A percentile compares a stretch with the other conserved stretches of the same genome.
Evolutionary conservation across 73 alveolate genomes (phyloP).

Genomic region (Paramecium primaurelia): DNA sequence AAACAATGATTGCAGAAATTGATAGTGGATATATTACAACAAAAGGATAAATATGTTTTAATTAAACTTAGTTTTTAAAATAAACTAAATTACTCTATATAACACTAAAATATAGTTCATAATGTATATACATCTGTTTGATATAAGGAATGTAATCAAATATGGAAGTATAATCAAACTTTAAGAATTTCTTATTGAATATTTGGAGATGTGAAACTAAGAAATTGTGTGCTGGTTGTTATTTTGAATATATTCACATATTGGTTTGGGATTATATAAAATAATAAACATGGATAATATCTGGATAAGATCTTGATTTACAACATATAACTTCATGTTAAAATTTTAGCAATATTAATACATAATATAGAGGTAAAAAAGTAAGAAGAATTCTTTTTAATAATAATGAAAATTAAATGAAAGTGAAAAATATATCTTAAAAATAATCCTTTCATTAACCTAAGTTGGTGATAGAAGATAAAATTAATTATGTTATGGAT

Average conservation of each 20-base stretch:
- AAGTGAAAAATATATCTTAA: not conserved
- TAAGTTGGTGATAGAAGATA: not conserved
- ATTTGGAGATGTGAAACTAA: not conserved
- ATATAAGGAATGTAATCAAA: slow-evolving; percentile 22
- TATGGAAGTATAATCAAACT: not conserved
- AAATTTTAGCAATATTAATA: not conserved
- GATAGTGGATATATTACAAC: not conserved
- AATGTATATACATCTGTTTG: slow-evolving; percentile 15
- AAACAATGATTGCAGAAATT: not conserved
- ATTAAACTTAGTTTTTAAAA: not conserved
- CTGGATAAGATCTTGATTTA: not conserved
- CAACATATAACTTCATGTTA: not conserved
- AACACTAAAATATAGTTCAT: not conserved
- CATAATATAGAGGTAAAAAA: not conserved
- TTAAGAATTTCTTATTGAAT: not conserved
- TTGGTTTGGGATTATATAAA: slow-evolving; percentile 16
- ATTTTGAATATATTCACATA: not conserved
- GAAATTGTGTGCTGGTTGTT: not conserved
- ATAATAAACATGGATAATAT: not conserved
- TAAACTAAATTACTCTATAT: not conserved
- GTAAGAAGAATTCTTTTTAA: not conserved
- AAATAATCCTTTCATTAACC: not conserved
- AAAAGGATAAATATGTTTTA: not conserved
- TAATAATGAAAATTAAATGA: not conserved
- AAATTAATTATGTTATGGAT: slow-evolving; percentile 10